Evolutionary conservation across 2,329 filamentous ascomycete species (phyloP), one percentile per base, ranked within the genome.

Genomic region (Alternaria arbusti): DNA sequence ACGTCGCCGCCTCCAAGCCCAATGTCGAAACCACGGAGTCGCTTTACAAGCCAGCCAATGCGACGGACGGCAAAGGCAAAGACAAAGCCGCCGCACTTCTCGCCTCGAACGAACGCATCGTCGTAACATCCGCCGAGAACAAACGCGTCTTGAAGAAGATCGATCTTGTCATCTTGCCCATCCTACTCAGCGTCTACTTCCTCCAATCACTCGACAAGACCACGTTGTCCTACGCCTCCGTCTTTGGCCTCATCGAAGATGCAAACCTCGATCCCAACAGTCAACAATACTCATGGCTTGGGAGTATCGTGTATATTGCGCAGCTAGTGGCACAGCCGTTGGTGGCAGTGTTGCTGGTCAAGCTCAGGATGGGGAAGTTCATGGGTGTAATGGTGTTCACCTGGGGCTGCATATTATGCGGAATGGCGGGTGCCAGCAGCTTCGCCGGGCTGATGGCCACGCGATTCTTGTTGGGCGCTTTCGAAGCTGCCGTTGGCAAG

Each of bases 401-500:
- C 40, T 88, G 86, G 83, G 86, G 84, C 13, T 82, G 84, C 7
- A 83, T 87, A 3, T 81, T 92, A 0, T 88, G 88, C 0, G 85
- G 86, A 55, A 89, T 90, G 68, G 86, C 89, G 1, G 87, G 86
- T 1, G 87, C 86, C 66, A 81, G 81, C 47, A 88, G 85, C 74
- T 92, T 91, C 69, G 78, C 80, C 0, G 85, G 87, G 1, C 82
- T 92, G 1, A 82, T 90, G n/a, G 79, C 83, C 0, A 86, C 90
- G 3, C 85, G 90, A 6, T 90, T 87, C 1, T 78, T 92, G 9
- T 84, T 92, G 5, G 90, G 90, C 54, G 85, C 90, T 54, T 91
- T 91, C 70, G 90, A 92, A 76, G 86, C 89, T 0, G 86, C 86
- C 50, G 80, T 83, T 32, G 74, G 74, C 73, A 64, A 66, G 74